Conservation (phyloP, 2,329 filamentous ascomycete genomes). For the Chaetomiaceae sp. region DNA sequence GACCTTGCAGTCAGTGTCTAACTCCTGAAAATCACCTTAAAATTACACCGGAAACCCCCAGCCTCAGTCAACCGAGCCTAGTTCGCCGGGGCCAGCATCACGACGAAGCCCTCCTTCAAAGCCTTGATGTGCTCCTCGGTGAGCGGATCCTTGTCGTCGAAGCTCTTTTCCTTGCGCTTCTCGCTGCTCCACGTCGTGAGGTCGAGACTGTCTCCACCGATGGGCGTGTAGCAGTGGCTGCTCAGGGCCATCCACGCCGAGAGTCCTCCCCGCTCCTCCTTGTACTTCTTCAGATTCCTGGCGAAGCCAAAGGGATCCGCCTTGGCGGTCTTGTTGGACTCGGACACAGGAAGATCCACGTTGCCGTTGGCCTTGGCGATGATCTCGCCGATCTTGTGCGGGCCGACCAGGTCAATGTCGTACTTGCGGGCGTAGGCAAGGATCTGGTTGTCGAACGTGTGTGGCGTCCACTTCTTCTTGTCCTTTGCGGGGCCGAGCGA, state of each 20-base stretch:
- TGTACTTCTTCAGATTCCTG: constrained; percentile 18
- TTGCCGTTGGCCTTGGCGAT: constrained; percentile 7
- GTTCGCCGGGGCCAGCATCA: constrained; percentile 12
- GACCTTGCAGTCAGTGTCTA: no score
- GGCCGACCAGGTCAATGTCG: constrained; percentile 30
- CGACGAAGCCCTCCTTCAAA: constrained; percentile 33
- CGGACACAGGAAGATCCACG: constrained; percentile 21
- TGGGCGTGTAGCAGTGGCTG: constrained; percentile 8
- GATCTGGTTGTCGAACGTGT: constrained; percentile 31
- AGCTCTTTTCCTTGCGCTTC: constrained; percentile 32
- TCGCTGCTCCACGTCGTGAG: constrained; percentile 32
- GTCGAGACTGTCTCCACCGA: constrained; percentile 36
- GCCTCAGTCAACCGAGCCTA: no score
- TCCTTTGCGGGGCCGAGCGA: constrained; percentile 15
- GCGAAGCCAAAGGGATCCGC: constrained; percentile 23
- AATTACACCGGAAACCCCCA: no score
- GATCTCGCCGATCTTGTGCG: constrained; percentile 23
- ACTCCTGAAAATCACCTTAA: no score
- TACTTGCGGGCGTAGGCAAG: constrained; percentile 34
- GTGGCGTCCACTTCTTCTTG: constrained; percentile 21
- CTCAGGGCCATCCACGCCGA: constrained; percentile 1
- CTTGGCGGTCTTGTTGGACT: constrained; percentile 20
- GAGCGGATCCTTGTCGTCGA: constrained; percentile 36
- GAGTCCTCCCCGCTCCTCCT: constrained; percentile 8
- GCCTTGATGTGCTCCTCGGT: constrained; percentile 30